Evolutionary conservation across 2,329 filamentous ascomycete genomes (phyloP).

Genomic region (Tolypocladium guangdongense): DNA sequence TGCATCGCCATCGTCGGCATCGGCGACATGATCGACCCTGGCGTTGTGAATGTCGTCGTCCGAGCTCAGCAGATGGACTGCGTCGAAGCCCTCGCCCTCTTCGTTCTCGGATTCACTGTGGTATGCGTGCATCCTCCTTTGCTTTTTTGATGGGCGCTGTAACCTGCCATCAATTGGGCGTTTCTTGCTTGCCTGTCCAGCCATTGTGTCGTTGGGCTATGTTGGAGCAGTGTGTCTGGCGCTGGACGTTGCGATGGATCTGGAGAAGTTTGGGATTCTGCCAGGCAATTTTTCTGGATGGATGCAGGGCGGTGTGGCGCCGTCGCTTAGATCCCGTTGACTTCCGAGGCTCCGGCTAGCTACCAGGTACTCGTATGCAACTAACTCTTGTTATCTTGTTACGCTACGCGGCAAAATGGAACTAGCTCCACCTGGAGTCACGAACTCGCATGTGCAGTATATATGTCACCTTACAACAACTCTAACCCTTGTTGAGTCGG

Average conservation of each 20-base stretch:
- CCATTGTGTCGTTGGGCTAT: constrained; percentile 15
- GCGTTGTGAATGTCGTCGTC: constrained; percentile 47
- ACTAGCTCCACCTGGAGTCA: too few relatives aligned
- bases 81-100: constrained; percentile 31
- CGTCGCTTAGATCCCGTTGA: too few relatives aligned
- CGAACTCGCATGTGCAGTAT: too few relatives aligned
- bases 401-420: too few relatives aligned
- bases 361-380: too few relatives aligned
- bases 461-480: too few relatives aligned
- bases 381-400: too few relatives aligned
- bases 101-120: constrained; percentile 39
- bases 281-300: constrained; percentile 6
- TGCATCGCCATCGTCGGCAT: constrained; percentile 22
- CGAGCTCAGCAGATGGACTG: constrained; percentile 44
- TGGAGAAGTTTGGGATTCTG: constrained; percentile 7
- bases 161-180: constrained; percentile 17
- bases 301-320: constrained; percentile 7
- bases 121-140: constrained; percentile 39
- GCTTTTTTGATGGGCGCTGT: constrained; percentile 38
- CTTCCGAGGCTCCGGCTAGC: too few relatives aligned
- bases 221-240: background rate
- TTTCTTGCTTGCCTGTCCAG: constrained; percentile 21
- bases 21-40: constrained; percentile 36
- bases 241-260: constrained; percentile 1
- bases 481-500: constrained; percentile 3